Evolutionary conservation across 345 rosid species (phyloP).

Genomic region (Populus simonii): DNA sequence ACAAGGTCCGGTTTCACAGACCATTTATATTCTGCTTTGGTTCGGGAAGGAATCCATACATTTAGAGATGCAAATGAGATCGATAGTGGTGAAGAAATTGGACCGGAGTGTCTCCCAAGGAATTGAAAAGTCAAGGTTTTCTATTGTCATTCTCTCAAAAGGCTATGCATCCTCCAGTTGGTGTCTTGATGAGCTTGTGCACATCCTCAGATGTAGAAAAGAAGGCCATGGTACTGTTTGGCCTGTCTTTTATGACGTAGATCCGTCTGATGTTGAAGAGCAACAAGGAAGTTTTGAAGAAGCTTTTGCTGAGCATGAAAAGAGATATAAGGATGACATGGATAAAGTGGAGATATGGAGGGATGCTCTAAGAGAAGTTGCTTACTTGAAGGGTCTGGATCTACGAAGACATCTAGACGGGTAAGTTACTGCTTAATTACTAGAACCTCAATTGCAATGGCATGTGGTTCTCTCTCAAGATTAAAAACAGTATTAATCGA

Average conservation of each 20-base stretch:
- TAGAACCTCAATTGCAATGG: too few species aligned
- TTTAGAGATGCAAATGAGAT: constrained; percentile 3
- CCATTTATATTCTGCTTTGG: constrained; percentile 9
- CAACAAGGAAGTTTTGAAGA: not conserved
- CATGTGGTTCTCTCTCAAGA: too few species aligned
- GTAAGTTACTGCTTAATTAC: not conserved
- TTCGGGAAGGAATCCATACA: constrained; percentile 1
- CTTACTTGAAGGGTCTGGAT: not conserved
- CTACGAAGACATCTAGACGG: not conserved
- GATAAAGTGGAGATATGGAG: not conserved
- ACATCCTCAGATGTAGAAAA: not conserved
- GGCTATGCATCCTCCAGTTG: constrained; percentile 6
- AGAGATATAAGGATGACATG: not conserved
- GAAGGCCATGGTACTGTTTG: not conserved
- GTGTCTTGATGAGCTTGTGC: constrained; percentile 14
- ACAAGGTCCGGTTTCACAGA: constrained; percentile 2
- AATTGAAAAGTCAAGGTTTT: not conserved
- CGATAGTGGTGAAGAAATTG: not conserved
- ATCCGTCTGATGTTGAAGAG: constrained; percentile 10
- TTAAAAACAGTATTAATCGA: too few species aligned
- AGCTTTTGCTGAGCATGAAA: constrained; percentile 2
- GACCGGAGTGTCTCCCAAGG: not conserved
- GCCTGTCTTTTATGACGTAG: constrained; percentile 16
- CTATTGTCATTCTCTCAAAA: constrained; percentile 1
- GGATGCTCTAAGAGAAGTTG: constrained; percentile 4